Base-by-base conservation (phyloP, 306 rosid genomes). In the Acacia crassicarpa region DNA sequence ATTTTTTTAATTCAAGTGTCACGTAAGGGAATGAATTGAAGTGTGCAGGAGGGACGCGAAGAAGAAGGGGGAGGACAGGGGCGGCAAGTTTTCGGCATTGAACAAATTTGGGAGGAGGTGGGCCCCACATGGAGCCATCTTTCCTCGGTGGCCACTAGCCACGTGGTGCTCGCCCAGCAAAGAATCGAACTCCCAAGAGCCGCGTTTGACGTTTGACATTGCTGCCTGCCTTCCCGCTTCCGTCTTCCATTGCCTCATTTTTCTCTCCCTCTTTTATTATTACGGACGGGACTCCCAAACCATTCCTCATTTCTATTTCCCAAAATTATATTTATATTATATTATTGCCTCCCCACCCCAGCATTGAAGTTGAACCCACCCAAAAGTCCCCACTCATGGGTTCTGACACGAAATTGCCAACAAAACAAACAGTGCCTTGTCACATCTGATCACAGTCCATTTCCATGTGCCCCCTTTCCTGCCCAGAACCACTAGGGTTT, bases 111-210 rank as follows among this genome's bases (percentile, higher is more conserved):
- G 25, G 79, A 0, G 12, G 30, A 58, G 22, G 89, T 82, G 95
- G 97, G 22, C 40, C 93, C 95, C 92, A 89, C 86, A 41, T 16
- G 65, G 22, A 72, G 74, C 54, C 15, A 66, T 88, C 82, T 85
- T 76, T 85, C 53, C 72, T 79, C 20, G 80, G 84, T 79, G 54
- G 83, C 87, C 89, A 91, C 92, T 87, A 67, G 87, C 89, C 97
- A 93, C 97, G 97, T 91, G 95, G 89, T 89, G 91, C 88, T 86
- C 86, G 82, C 87, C 78, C 84, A 83, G 33, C 87, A 75, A 80
- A 84, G 81, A 77, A 85, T 79, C 85, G 72, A 49, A 67, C 67
- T 77, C 76, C 67, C 33, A 62, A 76, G 84, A 75, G 92, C 87
- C 86, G 84, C 89, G 85, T 87, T 89, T 86, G 89, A 78, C 84